Conservation (phyloP, 2,329 filamentous ascomycete species). For the Cyphellophora attinorum region DNA sequence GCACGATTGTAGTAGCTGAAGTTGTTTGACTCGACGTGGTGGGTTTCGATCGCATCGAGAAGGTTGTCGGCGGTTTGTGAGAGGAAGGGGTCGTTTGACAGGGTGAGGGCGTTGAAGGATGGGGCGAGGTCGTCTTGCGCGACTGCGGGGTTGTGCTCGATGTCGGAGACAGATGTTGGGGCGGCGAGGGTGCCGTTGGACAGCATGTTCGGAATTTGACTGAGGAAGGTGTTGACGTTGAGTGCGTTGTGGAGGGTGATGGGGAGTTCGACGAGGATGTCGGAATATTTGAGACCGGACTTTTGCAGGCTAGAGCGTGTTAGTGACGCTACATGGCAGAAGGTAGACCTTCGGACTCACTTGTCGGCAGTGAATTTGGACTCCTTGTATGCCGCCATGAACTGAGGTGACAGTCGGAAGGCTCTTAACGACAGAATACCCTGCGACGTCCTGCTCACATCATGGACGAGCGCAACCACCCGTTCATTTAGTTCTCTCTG, state of each 20-base stretch:
- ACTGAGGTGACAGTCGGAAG: conserved; percentile 77
- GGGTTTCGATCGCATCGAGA: conserved; percentile 90
- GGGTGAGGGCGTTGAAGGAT: conserved; percentile 68
- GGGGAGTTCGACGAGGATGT: conserved; percentile 85
- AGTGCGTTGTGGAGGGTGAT: conserved; percentile 93
- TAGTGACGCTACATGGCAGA: neutral
- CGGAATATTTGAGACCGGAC: conserved; percentile 84
- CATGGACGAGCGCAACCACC: conserved; percentile 83
- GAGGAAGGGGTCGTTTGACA: conserved; percentile 92
- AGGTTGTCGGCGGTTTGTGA: conserved; percentile 97
- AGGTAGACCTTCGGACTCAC: conserved; percentile 44
- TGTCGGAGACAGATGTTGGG: conserved; percentile 68
- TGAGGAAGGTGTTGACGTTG: conserved; percentile 87
- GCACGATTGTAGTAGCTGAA: conserved; percentile 96
- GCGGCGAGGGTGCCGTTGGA: conserved; percentile 38
- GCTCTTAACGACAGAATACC: conserved; percentile 82
- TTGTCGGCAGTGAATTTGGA: conserved; percentile 93
- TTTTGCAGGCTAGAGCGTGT: conserved; percentile 66
- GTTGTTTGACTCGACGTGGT: conserved; percentile 99
- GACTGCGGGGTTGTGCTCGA: conserved; percentile 54
- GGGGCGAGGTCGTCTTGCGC: conserved; percentile 63
- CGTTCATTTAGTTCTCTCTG: conserved; percentile 84
- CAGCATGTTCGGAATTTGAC: conserved; percentile 70
- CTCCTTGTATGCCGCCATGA: conserved; percentile 91
- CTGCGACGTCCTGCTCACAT: conserved; percentile 89